Conservation (phyloP, 352 stramenopile species). For the Peronospora tabacina region DNA sequence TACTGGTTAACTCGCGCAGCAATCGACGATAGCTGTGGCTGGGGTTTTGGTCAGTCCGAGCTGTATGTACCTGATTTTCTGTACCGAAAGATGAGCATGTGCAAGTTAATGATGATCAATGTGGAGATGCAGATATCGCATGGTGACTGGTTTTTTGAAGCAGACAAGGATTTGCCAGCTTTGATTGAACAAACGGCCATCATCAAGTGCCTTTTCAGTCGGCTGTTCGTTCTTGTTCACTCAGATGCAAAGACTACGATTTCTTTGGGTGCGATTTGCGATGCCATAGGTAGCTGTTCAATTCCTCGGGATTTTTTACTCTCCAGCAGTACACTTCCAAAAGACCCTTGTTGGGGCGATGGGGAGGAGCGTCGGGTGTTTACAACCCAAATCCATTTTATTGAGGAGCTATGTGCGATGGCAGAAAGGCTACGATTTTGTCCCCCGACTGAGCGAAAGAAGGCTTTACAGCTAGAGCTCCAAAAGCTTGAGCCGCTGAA, state of each 20-base stretch:
- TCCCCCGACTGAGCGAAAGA: conserved; percentile 50
- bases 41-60: conserved; percentile 73
- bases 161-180: conserved; percentile 59
- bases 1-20: conserved; percentile 73
- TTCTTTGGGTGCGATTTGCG: conserved; percentile 51
- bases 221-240: conserved; percentile 45
- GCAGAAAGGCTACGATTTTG: conserved; percentile 63
- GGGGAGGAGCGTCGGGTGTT: conserved; percentile 45
- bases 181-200: conserved; percentile 49
- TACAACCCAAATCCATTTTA: conserved; percentile 58
- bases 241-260: conserved; percentile 25
- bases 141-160: conserved; percentile 49
- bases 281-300: conserved; percentile 36
- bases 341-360: conserved; percentile 27
- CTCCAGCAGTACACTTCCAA: conserved; percentile 24
- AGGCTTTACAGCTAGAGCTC: conserved; percentile 46
- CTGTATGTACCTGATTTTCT: conserved; percentile 68
- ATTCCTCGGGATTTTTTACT: conserved; percentile 46
- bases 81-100: conserved; percentile 71
- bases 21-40: conserved; percentile 73
- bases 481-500: conserved; percentile 47
- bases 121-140: conserved; percentile 73
- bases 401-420: conserved; percentile 65
- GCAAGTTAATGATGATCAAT: conserved; percentile 77
- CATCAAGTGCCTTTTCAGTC: conserved; percentile 58